Evolutionary conservation across 2,329 filamentous ascomycete genomes (phyloP), one percentile per base, ranked within the genome.

Genomic region (Simplicillium sp.): DNA sequence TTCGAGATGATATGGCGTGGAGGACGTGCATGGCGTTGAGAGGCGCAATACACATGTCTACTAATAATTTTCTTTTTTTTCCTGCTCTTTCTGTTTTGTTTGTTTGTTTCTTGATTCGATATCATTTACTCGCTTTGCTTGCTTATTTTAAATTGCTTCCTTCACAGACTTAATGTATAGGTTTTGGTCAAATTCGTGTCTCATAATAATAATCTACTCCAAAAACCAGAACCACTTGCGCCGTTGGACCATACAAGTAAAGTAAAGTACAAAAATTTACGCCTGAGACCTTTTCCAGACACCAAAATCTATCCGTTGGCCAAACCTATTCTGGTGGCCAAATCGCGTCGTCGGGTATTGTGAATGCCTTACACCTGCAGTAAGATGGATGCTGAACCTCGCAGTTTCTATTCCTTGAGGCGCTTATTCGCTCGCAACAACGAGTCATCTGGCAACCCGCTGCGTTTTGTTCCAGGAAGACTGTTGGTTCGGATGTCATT

Each of bases 401-500:
- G n/a, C n/a, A n/a, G 14, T 14, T 15, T 15, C 15, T 28, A 62
- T 25, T 82, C 79, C 56, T 82, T 84, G 15, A 81, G 49, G 44
- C 80, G 66, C 64, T 84, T 84, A 4, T 65, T 63, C 0, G 77
- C 75, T 29, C 79, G 62, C 35, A 80, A 67, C n/a, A 94, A 55
- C 14, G 68, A 67, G 39, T 96, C 90, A 54, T 97, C 90, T 0
- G 84, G 84, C 33, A 95, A 56, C 0, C 85, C 90, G 48, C 84
- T 90, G 44, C 89, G 71, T 66, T 97, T 97, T 0, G 89, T 95
- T 0, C 90, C 92, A 1, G 90, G 87, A 29, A 96, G 62, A 59
- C 87, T 94, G 34, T 82, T 82, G 1, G 86, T 89, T n/a, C 87
- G 73, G 42, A 97, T 96, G 60, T 97, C 92, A 52, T 95, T 94